Percentiles rank a stretch among this genome's conserved stretches.
Conservation (phyloP, 257 asterid species). For the Solanum rostratum region DNA sequence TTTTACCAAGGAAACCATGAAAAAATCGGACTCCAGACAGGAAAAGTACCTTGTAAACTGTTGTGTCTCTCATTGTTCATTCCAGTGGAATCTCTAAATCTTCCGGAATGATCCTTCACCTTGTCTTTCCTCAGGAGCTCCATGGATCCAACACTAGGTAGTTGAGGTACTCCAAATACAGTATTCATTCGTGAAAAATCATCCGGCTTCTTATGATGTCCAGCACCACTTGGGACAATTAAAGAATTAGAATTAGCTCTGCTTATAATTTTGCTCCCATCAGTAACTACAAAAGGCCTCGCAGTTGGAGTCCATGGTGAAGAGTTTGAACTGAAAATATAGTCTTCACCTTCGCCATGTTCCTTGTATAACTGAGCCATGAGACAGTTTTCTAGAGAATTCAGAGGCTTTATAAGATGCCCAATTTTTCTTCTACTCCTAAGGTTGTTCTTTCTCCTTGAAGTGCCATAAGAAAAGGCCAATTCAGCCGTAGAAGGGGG, state of each 20-base stretch:
- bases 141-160: slow-evolving; percentile 29
- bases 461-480: slow-evolving; percentile 32
- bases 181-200: background rate
- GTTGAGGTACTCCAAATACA: slow-evolving; percentile 43
- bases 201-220: slow-evolving; percentile 7
- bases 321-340: slow-evolving; percentile 11
- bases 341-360: slow-evolving; percentile 35
- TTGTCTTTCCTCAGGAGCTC: slow-evolving; percentile 13
- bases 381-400: slow-evolving; percentile 76
- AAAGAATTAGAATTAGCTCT: slow-evolving; percentile 16
- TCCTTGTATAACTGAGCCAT: slow-evolving; percentile 68
- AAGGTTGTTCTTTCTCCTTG: slow-evolving; percentile 34
- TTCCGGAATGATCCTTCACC: slow-evolving; percentile 17
- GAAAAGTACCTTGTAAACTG: slow-evolving; percentile 27
- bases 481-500: slow-evolving; percentile 25
- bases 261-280: slow-evolving; percentile 47
- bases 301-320: slow-evolving; percentile 20
- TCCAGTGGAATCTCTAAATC: slow-evolving; percentile 4
- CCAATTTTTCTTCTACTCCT: slow-evolving; percentile 33
- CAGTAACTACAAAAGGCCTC: slow-evolving; percentile 47
- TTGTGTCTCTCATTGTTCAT: slow-evolving; percentile 12
- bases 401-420: slow-evolving; percentile 33
- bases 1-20: slow-evolving; percentile 9
- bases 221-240: slow-evolving; percentile 9
- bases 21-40: slow-evolving; percentile 34